Conservation (phyloP, 148 eudicot genomes). For the Rhododendron mucronatum region DNA sequence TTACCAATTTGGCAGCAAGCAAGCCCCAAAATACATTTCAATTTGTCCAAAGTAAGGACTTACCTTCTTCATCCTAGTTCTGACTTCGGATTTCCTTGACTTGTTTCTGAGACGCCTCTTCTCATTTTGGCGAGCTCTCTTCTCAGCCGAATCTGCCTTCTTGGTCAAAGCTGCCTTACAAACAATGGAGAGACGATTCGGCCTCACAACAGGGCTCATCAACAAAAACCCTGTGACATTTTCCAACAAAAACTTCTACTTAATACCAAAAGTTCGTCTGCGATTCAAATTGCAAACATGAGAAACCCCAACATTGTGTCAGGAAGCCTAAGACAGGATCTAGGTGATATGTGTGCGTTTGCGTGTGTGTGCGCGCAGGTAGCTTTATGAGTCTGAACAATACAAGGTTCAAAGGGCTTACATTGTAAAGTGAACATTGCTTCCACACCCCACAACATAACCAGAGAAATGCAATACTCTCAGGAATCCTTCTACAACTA, state of each 20-base stretch:
- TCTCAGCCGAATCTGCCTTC: constrained; percentile 77
- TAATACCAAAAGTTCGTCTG: neutral
- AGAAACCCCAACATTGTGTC: neutral
- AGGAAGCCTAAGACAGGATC: neutral
- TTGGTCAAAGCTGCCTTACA: constrained; percentile 60
- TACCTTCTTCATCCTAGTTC: constrained; percentile 91
- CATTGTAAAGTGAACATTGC: neutral
- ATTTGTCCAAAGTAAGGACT: neutral
- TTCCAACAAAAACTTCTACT: neutral
- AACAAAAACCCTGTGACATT: constrained; percentile 41
- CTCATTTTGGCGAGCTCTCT: constrained; percentile 84
- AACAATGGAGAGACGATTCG: constrained; percentile 38
- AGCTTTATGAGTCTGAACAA: neutral
- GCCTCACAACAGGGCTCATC: constrained; percentile 30
- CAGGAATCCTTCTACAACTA: neutral
- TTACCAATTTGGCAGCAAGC: neutral
- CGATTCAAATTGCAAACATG: neutral
- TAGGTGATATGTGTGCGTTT: too few relatives aligned
- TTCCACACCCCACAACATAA: neutral
- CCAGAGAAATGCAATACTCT: neutral
- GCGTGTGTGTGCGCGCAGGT: neutral
- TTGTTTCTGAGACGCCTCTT: constrained; percentile 76
- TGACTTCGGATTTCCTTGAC: constrained; percentile 78
- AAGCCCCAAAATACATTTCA: neutral
- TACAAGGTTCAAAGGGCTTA: neutral